phyloP scores from a whole-genome alignment of 129 eudicot genomes.

The Arctium lappa region DNA sequence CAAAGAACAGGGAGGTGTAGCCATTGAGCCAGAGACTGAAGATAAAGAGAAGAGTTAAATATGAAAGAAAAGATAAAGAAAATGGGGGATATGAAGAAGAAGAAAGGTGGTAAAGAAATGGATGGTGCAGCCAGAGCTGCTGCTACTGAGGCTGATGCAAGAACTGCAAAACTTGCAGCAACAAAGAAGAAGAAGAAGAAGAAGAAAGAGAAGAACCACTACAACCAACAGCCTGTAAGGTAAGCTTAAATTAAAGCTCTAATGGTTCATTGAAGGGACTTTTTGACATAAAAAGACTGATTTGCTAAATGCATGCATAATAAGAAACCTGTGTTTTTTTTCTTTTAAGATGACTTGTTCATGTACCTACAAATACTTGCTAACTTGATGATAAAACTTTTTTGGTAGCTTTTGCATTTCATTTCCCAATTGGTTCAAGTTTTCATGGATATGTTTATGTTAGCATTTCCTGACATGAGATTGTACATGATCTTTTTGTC shows the following conservation, averaged over 20 bases:
- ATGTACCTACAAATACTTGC: neutral
- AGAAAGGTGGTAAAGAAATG: slow-evolving; percentile 63
- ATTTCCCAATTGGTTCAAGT: neutral
- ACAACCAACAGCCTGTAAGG: slow-evolving; percentile 66
- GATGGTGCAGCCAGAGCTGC: slow-evolving; percentile 70
- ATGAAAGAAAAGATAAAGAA: slow-evolving; percentile 63
- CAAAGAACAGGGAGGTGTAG: slow-evolving; percentile 48
- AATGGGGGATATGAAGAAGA: slow-evolving; percentile 50
- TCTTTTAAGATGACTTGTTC: neutral
- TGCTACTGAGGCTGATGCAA: slow-evolving; percentile 72
- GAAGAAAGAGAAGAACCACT: slow-evolving; percentile 64
- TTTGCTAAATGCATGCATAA: neutral
- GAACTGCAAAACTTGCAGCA: slow-evolving; percentile 67
- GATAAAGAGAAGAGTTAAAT: slow-evolving; percentile 44
- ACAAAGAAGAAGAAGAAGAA: slow-evolving; percentile 70
- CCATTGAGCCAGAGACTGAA: slow-evolving; percentile 29
- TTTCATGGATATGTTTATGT: neutral
- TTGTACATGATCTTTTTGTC: no score
- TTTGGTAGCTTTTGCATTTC: neutral
- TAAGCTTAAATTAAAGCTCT: slow-evolving; percentile 6
- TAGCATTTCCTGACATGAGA: no score
- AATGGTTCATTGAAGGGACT: no score
- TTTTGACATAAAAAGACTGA: neutral
- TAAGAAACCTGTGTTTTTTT: neutral
- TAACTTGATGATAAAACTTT: neutral